A percentile compares a stretch with the other conserved stretches of the same genome.
Conservation (phyloP, 805 yeast species). For the Candida ponderosae region DNA sequence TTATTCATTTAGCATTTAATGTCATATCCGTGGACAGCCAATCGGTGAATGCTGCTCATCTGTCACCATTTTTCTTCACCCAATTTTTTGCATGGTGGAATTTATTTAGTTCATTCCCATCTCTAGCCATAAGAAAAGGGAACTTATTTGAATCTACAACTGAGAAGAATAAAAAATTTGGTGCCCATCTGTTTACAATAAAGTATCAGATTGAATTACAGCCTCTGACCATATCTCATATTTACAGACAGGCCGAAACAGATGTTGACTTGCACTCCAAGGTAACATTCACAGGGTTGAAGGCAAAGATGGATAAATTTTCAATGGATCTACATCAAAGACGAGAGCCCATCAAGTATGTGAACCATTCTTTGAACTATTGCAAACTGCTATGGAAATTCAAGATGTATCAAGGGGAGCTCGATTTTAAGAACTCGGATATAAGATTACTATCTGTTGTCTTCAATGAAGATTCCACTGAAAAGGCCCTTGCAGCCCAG, state of each 20-base stretch:
- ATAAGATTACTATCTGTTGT: constrained; percentile 56
- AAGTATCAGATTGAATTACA: constrained; percentile 63
- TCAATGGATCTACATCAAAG: constrained; percentile 57
- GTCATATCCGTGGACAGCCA: constrained; percentile 25
- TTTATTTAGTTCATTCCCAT: constrained; percentile 64
- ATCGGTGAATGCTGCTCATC: constrained; percentile 58
- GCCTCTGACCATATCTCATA: constrained; percentile 66
- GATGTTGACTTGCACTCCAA: constrained; percentile 28
- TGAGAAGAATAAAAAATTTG: constrained; percentile 48
- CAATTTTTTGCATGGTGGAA: constrained; percentile 82
- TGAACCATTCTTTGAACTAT: constrained; percentile 35
- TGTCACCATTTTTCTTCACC: constrained; percentile 59
- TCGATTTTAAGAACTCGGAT: constrained; percentile 64
- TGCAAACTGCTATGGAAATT: constrained; percentile 42
- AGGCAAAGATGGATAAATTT: constrained; percentile 43
- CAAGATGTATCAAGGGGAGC: constrained; percentile 58
- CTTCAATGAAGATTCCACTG: constrained; percentile 48
- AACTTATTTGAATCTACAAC: constrained; percentile 45
- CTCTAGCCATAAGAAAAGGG: constrained; percentile 74
- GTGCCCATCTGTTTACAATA: constrained; percentile 61
- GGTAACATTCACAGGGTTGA: constrained; percentile 52
- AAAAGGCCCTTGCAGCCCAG: constrained; percentile 30
- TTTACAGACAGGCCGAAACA: constrained; percentile 50
- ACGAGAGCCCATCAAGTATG: constrained; percentile 31
- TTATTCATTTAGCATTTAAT: constrained; percentile 46